Evolutionary conservation across 2,329 filamentous ascomycete species (phyloP), one percentile per base, ranked within the genome.

Genomic region (Fusarium anthophilum): DNA sequence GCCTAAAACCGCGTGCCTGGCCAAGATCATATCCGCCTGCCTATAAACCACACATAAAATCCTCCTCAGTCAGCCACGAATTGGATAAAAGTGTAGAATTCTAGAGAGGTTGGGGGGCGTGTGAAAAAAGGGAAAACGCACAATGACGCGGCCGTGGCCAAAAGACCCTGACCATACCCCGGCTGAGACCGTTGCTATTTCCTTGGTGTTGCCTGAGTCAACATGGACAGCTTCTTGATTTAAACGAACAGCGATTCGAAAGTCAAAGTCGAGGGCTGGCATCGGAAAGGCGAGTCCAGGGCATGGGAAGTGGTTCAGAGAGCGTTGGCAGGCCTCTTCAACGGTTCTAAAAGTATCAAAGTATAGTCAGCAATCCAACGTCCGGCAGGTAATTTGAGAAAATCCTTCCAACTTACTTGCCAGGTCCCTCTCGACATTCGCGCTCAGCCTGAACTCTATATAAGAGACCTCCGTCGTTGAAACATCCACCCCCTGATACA

Each of bases 121-220:
- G 20, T 24, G 13, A 15, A 26, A 41, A 53, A 39, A 24, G 51
- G 47, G 30, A 26, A n/a, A 62, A 80, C 83, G 74, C 82, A 87
- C 76, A 82, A 86, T 78, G 69, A 87, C 83, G 39, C 82, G 83
- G 35, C 86, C 86, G 57, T 85, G 83, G 55, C 86, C 86, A 80
- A 87, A 88, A 2, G 82, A 84, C 12, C 85, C 86, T 13, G 83
- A 84, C 85, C 86, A 88, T 17, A 79, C 81, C 5, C 86, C 86
- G 15, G 83, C 83, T 13, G 82, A 82, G 57, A 87, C 85, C 18
- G 85, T 85, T 35, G 86, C 86, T 78, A 87, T 87, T 73, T 88
- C 87, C 66, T 86, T 83, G 63, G 83, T 81, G 39, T 82, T 84
- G 57, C 84, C 82, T 18, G 80, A 77, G 37, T 86, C 86, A 44